phyloP scores from a whole-genome alignment of 306 rosid species.

The Quillaja saponaria region DNA sequence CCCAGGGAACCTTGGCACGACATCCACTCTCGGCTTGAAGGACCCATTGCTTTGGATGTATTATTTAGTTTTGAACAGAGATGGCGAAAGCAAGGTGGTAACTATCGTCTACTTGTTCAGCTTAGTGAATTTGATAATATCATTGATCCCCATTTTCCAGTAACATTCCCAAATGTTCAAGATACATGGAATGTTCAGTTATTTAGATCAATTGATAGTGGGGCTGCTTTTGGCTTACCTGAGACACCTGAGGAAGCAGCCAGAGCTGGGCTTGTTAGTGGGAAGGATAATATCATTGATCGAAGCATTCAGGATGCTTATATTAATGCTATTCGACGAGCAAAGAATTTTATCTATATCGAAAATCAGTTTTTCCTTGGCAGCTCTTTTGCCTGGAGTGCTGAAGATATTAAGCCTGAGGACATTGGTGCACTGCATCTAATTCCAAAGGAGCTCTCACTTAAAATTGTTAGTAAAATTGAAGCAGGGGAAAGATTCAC shows the following conservation, averaged over 20 bases:
- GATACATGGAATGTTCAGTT: constrained; percentile 78
- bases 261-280: constrained; percentile 69
- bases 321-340: constrained; percentile 69
- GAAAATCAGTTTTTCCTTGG: constrained; percentile 83
- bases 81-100: constrained; percentile 80
- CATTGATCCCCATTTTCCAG: constrained; percentile 65
- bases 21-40: constrained; percentile 75
- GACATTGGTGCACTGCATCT: constrained; percentile 64
- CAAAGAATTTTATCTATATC: constrained; percentile 66
- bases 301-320: constrained; percentile 78
- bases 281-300: constrained; percentile 71
- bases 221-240: constrained; percentile 80
- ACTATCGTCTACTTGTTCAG: constrained; percentile 54
- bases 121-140: constrained; percentile 60
- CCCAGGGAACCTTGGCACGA: constrained; percentile 86
- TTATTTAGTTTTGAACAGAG: constrained; percentile 73
- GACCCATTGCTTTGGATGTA: constrained; percentile 80
- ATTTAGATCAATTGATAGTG: constrained; percentile 76
- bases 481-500: constrained; percentile 74
- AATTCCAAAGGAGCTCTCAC: constrained; percentile 74
- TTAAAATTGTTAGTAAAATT: constrained; percentile 68
- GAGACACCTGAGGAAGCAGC: constrained; percentile 79
- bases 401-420: constrained; percentile 58
- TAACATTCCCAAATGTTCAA: constrained; percentile 57
- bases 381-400: constrained; percentile 58